Percentiles rank a stretch among this genome's conserved stretches.
Conservation (phyloP, 805 yeast genomes). For the Hanseniaspora singularis region DNA sequence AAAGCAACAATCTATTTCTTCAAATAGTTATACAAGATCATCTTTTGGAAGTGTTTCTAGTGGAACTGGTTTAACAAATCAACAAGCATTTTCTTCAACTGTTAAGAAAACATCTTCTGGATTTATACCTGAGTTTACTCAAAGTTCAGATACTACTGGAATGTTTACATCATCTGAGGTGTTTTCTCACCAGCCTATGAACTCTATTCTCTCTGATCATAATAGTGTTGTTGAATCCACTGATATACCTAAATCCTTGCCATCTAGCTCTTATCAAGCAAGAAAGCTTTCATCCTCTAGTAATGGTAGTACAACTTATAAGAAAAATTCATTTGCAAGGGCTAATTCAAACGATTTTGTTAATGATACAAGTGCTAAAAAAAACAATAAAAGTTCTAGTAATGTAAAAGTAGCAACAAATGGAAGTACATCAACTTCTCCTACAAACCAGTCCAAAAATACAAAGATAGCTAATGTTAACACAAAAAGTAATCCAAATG, state of each 20-base stretch:
- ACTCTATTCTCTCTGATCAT: not conserved
- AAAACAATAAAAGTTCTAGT: no score
- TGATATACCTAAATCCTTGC: not conserved
- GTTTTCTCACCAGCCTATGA: not conserved
- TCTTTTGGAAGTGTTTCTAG: constrained; percentile 8
- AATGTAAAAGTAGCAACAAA: no score
- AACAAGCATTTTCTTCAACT: not conserved
- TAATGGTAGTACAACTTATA: not conserved
- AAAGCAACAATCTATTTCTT: no score
- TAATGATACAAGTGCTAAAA: no score
- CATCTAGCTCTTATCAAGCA: not conserved
- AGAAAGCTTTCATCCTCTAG: not conserved
- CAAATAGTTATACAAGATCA: not conserved
- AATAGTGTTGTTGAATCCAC: not conserved
- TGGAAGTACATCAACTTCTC: no score
- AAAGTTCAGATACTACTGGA: not conserved
- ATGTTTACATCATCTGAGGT: not conserved
- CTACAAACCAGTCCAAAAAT: no score
- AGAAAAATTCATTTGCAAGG: not conserved
- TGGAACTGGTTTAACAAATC: not conserved
- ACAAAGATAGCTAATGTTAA: no score
- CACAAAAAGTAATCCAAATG: no score
- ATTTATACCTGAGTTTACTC: not conserved
- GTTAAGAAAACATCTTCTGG: not conserved
- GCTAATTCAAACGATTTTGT: not conserved